Percentiles rank a stretch among this genome's conserved stretches.
Evolutionary conservation across 768 basidiomycete species (phyloP).

Genomic region (Macrolepiota fuliginosa): DNA sequence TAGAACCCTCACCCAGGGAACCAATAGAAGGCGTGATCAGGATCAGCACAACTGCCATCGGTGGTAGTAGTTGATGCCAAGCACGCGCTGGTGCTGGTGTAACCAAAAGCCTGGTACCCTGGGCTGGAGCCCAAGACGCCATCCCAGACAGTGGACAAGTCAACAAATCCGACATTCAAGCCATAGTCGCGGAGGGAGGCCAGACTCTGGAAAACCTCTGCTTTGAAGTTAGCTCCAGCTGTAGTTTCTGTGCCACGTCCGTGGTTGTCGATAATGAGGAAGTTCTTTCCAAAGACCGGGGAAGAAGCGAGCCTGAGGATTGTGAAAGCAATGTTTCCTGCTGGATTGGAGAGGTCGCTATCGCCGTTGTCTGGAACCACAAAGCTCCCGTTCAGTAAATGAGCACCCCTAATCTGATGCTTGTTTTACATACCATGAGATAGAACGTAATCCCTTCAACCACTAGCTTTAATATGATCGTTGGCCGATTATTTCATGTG

Average conservation of each 20-base stretch:
- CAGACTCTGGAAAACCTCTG: conserved; percentile 39
- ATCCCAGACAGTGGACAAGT: conserved; percentile 46
- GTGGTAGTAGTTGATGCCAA: conserved; percentile 1
- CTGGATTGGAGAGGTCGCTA: conserved; percentile 19
- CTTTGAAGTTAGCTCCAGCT: conserved; percentile 44
- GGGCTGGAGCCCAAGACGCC: conserved; percentile 39
- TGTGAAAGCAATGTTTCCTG: conserved; percentile 34
- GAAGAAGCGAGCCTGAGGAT: conserved; percentile 38
- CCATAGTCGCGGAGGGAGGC: conserved; percentile 26
- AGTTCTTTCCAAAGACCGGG: conserved; percentile 45
- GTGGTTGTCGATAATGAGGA: conserved; percentile 52
- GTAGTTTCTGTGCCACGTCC: conserved; percentile 40
- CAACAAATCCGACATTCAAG: conserved; percentile 43
- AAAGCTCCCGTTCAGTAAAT: neutral
- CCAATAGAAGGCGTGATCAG: conserved; percentile 11
- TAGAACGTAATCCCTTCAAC: conserved; percentile 36
- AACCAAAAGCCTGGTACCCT: conserved; percentile 49
- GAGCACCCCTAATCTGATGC: too few relatives aligned
- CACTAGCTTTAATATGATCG: neutral
- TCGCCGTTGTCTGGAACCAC: neutral
- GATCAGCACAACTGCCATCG: conserved; percentile 6
- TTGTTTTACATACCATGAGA: conserved; percentile 27
- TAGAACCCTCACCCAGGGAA: neutral
- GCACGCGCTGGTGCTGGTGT: conserved; percentile 27
- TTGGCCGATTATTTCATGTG: neutral